Evolutionary conservation across 495 filamentous ascomycete species (phyloP).

Genomic region (Aspergillus bridgeri): DNA sequence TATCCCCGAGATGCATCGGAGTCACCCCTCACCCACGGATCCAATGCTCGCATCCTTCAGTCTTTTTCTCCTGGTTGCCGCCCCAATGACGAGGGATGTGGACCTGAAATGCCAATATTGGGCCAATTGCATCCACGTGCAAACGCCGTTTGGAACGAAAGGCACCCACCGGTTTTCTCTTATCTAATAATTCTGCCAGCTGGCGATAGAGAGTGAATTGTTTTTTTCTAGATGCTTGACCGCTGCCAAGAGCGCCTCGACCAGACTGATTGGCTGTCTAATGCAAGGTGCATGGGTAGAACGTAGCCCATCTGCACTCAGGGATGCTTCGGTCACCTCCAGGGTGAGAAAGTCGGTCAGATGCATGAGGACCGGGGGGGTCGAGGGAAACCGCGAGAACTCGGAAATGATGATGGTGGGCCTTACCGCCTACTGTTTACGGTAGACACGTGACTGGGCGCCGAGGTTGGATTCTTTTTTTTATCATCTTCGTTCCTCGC

Average conservation of each 20-base stretch:
- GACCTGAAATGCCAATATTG: slow-evolving; percentile 8
- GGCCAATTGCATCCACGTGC: slow-evolving; percentile 7
- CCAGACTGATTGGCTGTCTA: not conserved
- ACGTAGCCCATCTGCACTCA: not conserved
- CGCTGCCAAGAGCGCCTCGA: not conserved
- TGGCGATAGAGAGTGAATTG: not conserved
- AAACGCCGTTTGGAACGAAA: not conserved
- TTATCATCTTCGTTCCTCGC: not conserved
- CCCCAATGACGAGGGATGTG: slow-evolving; percentile 8
- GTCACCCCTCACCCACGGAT: not conserved
- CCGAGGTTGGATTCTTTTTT: no score
- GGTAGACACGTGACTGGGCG: not conserved
- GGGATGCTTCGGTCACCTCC: not conserved
- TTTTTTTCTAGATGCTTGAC: not conserved
- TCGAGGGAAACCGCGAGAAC: not conserved
- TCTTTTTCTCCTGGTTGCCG: not conserved
- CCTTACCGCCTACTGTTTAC: not conserved
- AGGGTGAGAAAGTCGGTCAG: not conserved
- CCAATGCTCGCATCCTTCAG: not conserved
- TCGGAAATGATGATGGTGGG: not conserved
- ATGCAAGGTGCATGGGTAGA: not conserved
- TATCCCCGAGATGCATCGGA: not conserved
- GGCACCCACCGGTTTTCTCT: not conserved
- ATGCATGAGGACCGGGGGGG: not conserved
- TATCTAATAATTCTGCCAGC: slow-evolving; percentile 2